Percentiles rank a stretch among this genome's conserved stretches.
Evolutionary conservation across 352 stramenopile species (phyloP).

Genomic region (Pythium utonaiense): DNA sequence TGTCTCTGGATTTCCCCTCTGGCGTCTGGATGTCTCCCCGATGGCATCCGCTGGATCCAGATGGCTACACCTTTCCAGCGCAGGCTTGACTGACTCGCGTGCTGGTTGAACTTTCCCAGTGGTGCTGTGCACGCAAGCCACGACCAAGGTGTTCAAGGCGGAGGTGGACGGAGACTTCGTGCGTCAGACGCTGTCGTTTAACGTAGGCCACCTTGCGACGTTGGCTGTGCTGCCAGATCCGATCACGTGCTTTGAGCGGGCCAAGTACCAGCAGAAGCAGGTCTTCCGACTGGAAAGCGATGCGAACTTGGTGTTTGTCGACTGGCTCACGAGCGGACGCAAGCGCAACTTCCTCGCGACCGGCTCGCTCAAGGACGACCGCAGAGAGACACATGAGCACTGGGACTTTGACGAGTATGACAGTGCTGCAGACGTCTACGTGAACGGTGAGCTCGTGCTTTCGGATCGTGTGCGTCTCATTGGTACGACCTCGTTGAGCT

Average conservation of each 20-base stretch:
- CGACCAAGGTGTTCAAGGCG: slow-evolving; percentile 87
- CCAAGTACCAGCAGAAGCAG: slow-evolving; percentile 69
- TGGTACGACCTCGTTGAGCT: slow-evolving; percentile 27
- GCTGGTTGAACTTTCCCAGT: slow-evolving; percentile 8
- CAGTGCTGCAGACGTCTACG: slow-evolving; percentile 53
- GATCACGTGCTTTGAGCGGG: slow-evolving; percentile 74
- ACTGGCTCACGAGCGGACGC: slow-evolving; percentile 84
- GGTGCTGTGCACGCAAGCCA: slow-evolving; percentile 75
- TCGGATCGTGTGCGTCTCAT: slow-evolving; percentile 64
- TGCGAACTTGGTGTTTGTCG: slow-evolving; percentile 71
- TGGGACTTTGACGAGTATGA: slow-evolving; percentile 82
- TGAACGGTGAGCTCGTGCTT: slow-evolving; percentile 48
- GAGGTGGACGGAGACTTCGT: slow-evolving; percentile 39
- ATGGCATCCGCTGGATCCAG: slow-evolving; percentile 7
- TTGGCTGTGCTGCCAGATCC: slow-evolving; percentile 75
- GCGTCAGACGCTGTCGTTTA: slow-evolving; percentile 51
- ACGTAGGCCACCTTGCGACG: slow-evolving; percentile 47
- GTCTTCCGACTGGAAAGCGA: slow-evolving; percentile 43
- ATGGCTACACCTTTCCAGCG: slow-evolving; percentile 10
- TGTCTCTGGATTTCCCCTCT: background rate
- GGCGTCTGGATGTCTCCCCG: slow-evolving; percentile 7
- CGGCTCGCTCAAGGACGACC: slow-evolving; percentile 49
- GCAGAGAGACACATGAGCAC: slow-evolving; percentile 67
- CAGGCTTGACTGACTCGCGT: background rate
- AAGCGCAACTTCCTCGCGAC: slow-evolving; percentile 77